Evolutionary conservation across 306 rosid genomes (phyloP).

Genomic region (Castanea sativa): DNA sequence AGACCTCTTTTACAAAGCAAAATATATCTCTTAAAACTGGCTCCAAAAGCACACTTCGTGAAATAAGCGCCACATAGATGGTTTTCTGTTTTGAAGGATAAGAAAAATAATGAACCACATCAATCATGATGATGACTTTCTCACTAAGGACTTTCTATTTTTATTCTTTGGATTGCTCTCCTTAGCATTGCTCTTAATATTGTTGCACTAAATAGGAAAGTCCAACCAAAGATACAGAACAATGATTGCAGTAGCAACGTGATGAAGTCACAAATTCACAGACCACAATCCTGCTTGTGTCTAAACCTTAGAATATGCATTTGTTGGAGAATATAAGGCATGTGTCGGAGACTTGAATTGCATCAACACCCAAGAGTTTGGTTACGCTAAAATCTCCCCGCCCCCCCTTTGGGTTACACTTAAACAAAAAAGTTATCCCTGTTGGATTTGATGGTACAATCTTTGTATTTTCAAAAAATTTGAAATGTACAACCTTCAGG

Average conservation of each 20-base stretch:
- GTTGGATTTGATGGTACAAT: not conserved
- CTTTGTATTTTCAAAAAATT: slow-evolving; percentile 3
- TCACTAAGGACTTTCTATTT: not conserved
- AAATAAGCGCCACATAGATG: not conserved
- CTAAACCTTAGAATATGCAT: not conserved
- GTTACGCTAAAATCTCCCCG: too few relatives aligned
- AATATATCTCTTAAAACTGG: not conserved
- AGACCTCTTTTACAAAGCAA: not conserved
- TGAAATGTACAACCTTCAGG: slow-evolving; percentile 15
- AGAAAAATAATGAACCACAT: not conserved
- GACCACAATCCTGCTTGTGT: not conserved
- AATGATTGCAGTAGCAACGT: not conserved
- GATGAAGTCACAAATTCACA: not conserved
- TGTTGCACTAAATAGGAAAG: not conserved
- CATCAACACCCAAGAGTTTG: not conserved
- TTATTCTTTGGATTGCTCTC: not conserved
- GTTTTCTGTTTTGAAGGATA: not conserved
- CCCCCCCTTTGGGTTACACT: too few relatives aligned
- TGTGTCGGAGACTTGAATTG: not conserved
- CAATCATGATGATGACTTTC: not conserved
- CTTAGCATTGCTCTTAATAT: not conserved
- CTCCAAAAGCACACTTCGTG: not conserved
- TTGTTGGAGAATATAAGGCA: not conserved
- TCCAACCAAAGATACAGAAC: not conserved
- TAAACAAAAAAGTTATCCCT: not conserved